A percentile compares a stretch with the other conserved stretches of the same genome.
Evolutionary conservation across 768 basidiomycete genomes (phyloP).

Genomic region (Rhizopogon rudus): DNA sequence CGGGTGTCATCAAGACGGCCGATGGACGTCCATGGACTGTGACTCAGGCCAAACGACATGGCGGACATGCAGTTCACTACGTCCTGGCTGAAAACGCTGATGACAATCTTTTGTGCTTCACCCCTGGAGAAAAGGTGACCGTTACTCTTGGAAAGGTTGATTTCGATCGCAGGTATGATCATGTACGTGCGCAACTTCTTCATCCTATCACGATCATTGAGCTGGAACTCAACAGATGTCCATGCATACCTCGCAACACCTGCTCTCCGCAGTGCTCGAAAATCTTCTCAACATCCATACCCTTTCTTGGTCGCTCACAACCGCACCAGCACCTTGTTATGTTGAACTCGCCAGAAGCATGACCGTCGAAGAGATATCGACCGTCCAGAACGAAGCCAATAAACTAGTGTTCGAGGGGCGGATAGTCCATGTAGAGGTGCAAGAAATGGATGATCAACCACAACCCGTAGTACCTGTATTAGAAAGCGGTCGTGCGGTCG

Average conservation of each 20-base stretch:
- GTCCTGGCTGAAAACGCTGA: conserved; percentile 38
- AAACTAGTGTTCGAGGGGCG: conserved; percentile 65
- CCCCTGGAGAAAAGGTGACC: conserved; percentile 45
- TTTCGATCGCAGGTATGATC: conserved; percentile 64
- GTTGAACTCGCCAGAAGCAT: conserved; percentile 72
- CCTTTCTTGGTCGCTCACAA: conserved; percentile 76
- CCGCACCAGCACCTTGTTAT: conserved; percentile 65
- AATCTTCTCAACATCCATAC: conserved; percentile 58
- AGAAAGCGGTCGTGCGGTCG: conserved; percentile 46
- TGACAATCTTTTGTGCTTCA: conserved; percentile 42
- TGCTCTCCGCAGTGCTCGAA: conserved; percentile 79
- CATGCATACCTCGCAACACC: conserved; percentile 82
- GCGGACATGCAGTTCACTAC: conserved; percentile 74
- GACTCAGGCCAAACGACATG: conserved; percentile 60
- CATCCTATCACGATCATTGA: not conserved
- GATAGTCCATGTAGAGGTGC: conserved; percentile 67
- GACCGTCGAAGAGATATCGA: conserved; percentile 53
- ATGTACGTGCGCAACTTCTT: conserved; percentile 40
- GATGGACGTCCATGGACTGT: conserved; percentile 54
- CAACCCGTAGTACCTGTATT: conserved; percentile 27
- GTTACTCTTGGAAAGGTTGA: conserved; percentile 56
- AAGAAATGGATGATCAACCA: conserved; percentile 48
- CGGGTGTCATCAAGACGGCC: conserved; percentile 46
- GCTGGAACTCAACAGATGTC: conserved; percentile 48
- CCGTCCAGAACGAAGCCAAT: conserved; percentile 63